These are phyloP conservation scores for Termitomyces eurrhizus DNA, from an alignment of 768 basidiomycete genomes.

Conservation along the genomic window DNA sequence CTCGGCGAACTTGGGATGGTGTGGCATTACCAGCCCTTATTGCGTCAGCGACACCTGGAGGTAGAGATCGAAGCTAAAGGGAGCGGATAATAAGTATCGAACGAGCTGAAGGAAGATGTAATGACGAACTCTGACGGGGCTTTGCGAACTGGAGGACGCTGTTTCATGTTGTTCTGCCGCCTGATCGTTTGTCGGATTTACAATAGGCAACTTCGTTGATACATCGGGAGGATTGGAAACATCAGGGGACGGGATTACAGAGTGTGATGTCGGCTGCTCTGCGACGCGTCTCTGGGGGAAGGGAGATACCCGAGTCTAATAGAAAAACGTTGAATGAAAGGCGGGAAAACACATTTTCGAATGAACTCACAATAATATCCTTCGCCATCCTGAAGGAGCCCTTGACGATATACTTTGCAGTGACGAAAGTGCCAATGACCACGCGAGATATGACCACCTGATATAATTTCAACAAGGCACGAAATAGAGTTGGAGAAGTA, in stretches of 20 bases:
- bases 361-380: background rate
- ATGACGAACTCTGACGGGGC: background rate
- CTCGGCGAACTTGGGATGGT: background rate
- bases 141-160: background rate
- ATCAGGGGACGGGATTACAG: background rate
- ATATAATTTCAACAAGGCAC: background rate
- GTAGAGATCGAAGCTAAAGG: background rate
- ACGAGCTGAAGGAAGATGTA: background rate
- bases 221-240: too few species aligned
- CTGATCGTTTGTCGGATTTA: background rate
- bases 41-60: background rate
- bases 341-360: too few species aligned
- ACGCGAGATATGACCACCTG: background rate
- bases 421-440: background rate
- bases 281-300: background rate
- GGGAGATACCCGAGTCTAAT: background rate
- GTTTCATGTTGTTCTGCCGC: background rate
- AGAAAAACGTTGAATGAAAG: background rate
- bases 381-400: background rate
- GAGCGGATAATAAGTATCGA: background rate
- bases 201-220: background rate
- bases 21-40: background rate
- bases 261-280: background rate
- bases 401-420: background rate
- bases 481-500: background rate